Evolutionary conservation across 2,329 filamentous ascomycete genomes (phyloP).

Genomic region (Claviceps humidiphila): DNA sequence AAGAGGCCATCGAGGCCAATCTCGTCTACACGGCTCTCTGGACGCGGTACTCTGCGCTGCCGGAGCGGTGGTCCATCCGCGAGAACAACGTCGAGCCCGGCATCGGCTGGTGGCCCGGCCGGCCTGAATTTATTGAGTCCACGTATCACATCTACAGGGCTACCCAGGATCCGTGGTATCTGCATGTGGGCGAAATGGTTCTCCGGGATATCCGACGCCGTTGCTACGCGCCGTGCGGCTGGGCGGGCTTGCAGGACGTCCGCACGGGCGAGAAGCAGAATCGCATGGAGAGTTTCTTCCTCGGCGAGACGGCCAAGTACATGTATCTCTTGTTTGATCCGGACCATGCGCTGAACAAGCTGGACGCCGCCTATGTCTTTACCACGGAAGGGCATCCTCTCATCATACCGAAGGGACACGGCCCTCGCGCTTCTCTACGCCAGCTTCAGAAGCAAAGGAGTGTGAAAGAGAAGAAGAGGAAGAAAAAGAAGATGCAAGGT

Average conservation of each 20-base stretch:
- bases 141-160: slow-evolving; percentile 93
- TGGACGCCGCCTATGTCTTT: slow-evolving; percentile 84
- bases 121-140: slow-evolving; percentile 94
- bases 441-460: slow-evolving; percentile 9
- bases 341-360: slow-evolving; percentile 71
- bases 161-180: slow-evolving; percentile 89
- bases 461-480: background rate
- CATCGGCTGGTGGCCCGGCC: slow-evolving; percentile 86
- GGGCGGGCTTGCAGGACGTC: slow-evolving; percentile 79
- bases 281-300: slow-evolving; percentile 97
- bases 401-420: slow-evolving; percentile 47
- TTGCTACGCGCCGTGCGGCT: slow-evolving; percentile 85
- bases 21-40: slow-evolving; percentile 85
- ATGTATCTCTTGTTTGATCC: slow-evolving; percentile 82
- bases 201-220: slow-evolving; percentile 74
- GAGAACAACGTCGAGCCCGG: slow-evolving; percentile 76
- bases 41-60: slow-evolving; percentile 87
- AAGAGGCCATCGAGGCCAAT: slow-evolving; percentile 83
- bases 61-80: slow-evolving; percentile 83
- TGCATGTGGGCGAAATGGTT: slow-evolving; percentile 93
- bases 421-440: no score
- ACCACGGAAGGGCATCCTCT: slow-evolving; percentile 93
- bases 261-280: slow-evolving; percentile 75
- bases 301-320: slow-evolving; percentile 94
- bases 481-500: background rate